Percentiles rank a stretch among this genome's conserved stretches.
Evolutionary conservation across 2,329 filamentous ascomycete genomes (phyloP).

Genomic region (Phyllosticta citriasiana): DNA sequence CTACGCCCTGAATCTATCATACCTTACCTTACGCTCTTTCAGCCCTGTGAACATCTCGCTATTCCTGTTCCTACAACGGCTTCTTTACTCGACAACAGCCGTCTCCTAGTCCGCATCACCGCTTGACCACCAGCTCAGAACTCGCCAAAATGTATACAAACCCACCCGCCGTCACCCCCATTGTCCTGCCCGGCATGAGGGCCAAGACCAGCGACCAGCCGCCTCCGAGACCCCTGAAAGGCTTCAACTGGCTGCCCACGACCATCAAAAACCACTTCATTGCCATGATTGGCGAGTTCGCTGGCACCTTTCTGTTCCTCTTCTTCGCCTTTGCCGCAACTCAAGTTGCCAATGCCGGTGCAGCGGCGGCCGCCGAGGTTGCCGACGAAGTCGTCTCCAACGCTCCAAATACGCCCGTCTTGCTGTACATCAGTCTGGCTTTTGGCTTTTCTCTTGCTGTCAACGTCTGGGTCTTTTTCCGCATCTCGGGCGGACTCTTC

Average conservation of each 20-base stretch:
- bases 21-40: neutral
- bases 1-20: neutral
- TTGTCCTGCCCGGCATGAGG: conserved; percentile 31
- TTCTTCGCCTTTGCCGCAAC: conserved; percentile 32
- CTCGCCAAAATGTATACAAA: conserved; percentile 30
- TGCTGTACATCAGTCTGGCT: conserved; percentile 30
- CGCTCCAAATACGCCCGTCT: conserved; percentile 23
- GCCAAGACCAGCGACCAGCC: conserved; percentile 22
- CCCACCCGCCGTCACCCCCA: conserved; percentile 23
- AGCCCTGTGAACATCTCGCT: conserved; percentile 1
- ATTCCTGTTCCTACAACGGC: neutral
- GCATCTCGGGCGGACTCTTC: conserved; percentile 31
- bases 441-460: conserved; percentile 36
- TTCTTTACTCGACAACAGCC: neutral
- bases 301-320: conserved; percentile 32
- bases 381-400: conserved; percentile 12
- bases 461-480: conserved; percentile 37
- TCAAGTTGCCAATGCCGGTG: conserved; percentile 32
- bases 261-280: conserved; percentile 33
- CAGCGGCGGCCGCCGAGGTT: conserved; percentile 14
- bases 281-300: conserved; percentile 35
- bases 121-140: neutral
- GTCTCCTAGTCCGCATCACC: neutral
- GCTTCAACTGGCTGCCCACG: conserved; percentile 36
- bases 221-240: conserved; percentile 29